A percentile compares a stretch with the other conserved stretches of the same genome.
Conservation (phyloP, 2,329 filamentous ascomycete species). For the Fusarium lyarnte region DNA sequence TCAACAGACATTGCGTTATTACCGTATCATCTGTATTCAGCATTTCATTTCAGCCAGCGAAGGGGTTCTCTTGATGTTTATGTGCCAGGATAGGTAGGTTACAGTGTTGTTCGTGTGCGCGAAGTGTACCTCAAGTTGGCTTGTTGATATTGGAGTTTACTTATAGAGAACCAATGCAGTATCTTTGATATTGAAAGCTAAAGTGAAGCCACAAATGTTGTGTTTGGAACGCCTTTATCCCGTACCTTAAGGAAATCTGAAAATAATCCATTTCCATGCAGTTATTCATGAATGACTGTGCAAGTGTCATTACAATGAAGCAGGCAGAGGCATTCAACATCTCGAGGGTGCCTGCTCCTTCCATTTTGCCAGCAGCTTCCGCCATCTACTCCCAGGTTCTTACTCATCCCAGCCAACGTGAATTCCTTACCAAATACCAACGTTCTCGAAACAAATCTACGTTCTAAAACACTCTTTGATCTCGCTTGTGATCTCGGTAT, state of each 20-base stretch:
- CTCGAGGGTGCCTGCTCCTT: neutral
- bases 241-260: neutral
- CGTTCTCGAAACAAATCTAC: neutral
- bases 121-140: neutral
- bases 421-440: neutral
- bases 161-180: fast-evolving
- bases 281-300: neutral
- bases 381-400: neutral
- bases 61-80: fast-evolving
- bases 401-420: neutral
- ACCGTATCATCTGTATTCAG: too few species aligned
- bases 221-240: too few species aligned
- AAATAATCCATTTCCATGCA: neutral
- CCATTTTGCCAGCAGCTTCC: neutral
- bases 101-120: fast-evolving
- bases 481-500: neutral
- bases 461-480: neutral
- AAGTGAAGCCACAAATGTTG: too few species aligned
- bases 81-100: too few species aligned
- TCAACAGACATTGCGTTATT: too few species aligned
- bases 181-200: neutral
- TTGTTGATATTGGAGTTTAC: fast-evolving
- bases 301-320: neutral
- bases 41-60: fast-evolving
- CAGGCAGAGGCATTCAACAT: neutral